A percentile compares a stretch with the other conserved stretches of the same genome.
Evolutionary conservation across 148 eudicot genomes (phyloP).

Genomic region (Oxyria digyna): DNA sequence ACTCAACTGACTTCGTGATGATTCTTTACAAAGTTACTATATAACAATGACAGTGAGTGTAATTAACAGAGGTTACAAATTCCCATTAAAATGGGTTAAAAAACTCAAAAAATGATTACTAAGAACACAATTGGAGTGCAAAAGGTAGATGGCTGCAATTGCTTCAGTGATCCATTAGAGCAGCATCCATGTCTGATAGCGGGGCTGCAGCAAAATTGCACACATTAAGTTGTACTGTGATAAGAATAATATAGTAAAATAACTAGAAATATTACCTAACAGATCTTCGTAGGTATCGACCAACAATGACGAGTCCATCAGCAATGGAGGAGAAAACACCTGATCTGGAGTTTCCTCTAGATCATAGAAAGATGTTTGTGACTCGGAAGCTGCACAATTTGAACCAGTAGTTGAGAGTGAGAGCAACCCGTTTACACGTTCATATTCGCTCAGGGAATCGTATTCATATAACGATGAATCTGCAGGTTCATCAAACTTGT

Average conservation of each 20-base stretch:
- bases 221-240: no score
- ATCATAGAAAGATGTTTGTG: constrained; percentile 51
- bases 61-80: no score
- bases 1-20: neutral
- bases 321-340: constrained; percentile 84
- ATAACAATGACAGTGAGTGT: neutral
- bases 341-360: constrained; percentile 64
- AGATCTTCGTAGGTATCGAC: constrained; percentile 84
- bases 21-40: neutral
- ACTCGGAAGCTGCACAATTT: constrained; percentile 52
- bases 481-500: constrained; percentile 37
- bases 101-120: neutral
- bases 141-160: neutral
- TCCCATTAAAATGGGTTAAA: neutral
- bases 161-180: constrained; percentile 71
- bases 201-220: constrained; percentile 97
- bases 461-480: constrained; percentile 33
- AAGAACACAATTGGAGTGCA: neutral
- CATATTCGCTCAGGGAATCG: constrained; percentile 53
- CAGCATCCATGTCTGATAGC: constrained; percentile 81
- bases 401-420: constrained; percentile 50
- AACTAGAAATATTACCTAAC: constrained; percentile 43
- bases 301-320: constrained; percentile 71
- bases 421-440: constrained; percentile 41
- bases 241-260: neutral